These are phyloP conservation scores for Nepenthes alata DNA, from an alignment of 179 eudicot species.

Conservation along the genomic window DNA sequence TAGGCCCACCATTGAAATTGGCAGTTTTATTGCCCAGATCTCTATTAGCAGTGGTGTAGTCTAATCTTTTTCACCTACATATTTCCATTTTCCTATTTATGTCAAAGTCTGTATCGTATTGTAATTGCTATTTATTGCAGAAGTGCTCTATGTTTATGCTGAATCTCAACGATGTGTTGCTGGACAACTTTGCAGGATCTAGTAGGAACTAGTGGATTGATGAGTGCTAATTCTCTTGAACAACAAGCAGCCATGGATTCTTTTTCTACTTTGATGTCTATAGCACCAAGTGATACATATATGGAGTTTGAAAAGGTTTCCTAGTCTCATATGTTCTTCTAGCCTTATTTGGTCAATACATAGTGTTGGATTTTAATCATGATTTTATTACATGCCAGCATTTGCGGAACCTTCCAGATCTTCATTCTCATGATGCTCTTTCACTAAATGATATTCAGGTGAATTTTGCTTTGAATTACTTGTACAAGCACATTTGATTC, in stretches of 20 bases:
- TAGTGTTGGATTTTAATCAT: not conserved
- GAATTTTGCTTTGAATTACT: not conserved
- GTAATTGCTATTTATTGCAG: no score
- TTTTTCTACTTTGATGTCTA: slow-evolving; percentile 78
- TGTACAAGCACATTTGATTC: not conserved
- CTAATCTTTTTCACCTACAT: no score
- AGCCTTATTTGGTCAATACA: not conserved
- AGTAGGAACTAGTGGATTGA: slow-evolving; percentile 64
- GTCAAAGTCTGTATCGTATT: no score
- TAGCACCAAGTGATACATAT: slow-evolving; percentile 65
- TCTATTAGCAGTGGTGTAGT: no score
- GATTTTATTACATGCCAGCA: slow-evolving; percentile 26
- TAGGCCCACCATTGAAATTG: no score
- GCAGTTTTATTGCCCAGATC: no score
- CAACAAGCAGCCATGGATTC: slow-evolving; percentile 73
- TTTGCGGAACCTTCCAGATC: slow-evolving; percentile 52
- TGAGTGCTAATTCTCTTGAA: slow-evolving; percentile 52
- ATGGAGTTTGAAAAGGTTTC: slow-evolving; percentile 82
- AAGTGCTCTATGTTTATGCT: not conserved
- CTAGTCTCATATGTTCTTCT: not conserved
- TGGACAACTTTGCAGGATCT: slow-evolving; percentile 37
- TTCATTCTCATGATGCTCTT: slow-evolving; percentile 52
- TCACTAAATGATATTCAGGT: slow-evolving; percentile 79
- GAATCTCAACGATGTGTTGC: not conserved
- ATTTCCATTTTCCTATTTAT: no score